These are phyloP conservation scores for Nidula microcarpa DNA, from an alignment of 768 basidiomycete species.

Conservation along the genomic window DNA sequence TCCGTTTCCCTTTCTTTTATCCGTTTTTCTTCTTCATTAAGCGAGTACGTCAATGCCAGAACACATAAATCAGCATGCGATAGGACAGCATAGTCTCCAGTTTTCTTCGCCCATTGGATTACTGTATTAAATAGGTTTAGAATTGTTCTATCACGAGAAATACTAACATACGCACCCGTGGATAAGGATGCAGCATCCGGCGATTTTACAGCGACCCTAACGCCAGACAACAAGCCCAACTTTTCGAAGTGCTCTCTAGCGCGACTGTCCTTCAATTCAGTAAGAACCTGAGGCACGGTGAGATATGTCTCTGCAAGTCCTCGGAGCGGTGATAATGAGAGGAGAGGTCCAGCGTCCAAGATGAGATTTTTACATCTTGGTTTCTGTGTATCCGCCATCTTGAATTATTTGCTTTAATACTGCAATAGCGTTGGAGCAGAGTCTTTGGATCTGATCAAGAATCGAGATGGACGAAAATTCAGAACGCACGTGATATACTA, in stretches of 20 bases:
- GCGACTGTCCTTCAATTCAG: constrained; percentile 85
- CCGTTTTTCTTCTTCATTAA: constrained; percentile 54
- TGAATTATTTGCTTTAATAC: no score
- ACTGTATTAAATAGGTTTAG: constrained; percentile 43
- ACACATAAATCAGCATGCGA: constrained; percentile 90
- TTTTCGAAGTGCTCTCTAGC: constrained; percentile 85
- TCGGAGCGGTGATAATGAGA: constrained; percentile 86
- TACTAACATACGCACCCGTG: constrained; percentile 39
- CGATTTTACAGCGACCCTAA: constrained; percentile 65
- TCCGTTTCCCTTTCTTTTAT: constrained; percentile 1
- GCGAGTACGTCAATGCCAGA: constrained; percentile 79
- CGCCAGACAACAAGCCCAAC: constrained; percentile 72
- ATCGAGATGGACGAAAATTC: not conserved
- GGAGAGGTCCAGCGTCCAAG: constrained; percentile 90
- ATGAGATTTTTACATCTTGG: constrained; percentile 75
- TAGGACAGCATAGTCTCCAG: constrained; percentile 91
- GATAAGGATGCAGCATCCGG: constrained; percentile 70
- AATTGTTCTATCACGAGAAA: not conserved
- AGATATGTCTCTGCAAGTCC: constrained; percentile 83
- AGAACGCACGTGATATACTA: no score
- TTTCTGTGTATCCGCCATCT: constrained; percentile 17
- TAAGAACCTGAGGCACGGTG: constrained; percentile 87
- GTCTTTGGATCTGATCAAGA: not conserved
- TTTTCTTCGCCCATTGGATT: constrained; percentile 89
- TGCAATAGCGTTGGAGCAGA: no score